Base-by-base conservation (phyloP, 768 basidiomycete species). In the Boletus rex-veris region DNA sequence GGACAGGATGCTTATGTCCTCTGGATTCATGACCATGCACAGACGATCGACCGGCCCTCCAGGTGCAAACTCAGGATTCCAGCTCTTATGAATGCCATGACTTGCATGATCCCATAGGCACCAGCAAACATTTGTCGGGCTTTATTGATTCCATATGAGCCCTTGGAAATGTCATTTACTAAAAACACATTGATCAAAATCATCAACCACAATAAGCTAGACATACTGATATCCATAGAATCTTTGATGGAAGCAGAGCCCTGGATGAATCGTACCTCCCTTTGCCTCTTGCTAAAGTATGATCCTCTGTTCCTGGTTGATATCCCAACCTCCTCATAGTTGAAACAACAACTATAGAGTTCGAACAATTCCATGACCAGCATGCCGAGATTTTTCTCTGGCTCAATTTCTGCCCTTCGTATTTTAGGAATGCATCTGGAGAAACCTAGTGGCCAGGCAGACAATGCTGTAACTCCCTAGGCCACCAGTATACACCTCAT, bases 361-460 rank as follows among this genome's bases (percentile, higher is more conserved):
- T n/a, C n/a, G n/a, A n/a, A n/a, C n/a, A n/a, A 98, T 90, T 33
- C 97, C 77, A 98, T 82, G 42, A 97, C 80, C 50, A 99, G 74
- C n/a, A 95, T 89, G 2, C 97, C 97, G 10, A 98, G 77, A 64
- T 98, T 98, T 98, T 81, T 77, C 59, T 85, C 83, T 0, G 93
- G 83, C 61, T 95, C 85, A 24, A 99, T 91, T 71, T 95, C 91
- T 0, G 85, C 19, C 90, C 83, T 72, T 38, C 95, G 84, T 55
- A 98, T 84, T 70, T 95, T 96, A 2, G 97, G 97, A 63, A 63
- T 99, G 97, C 80, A 97, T 91, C 79, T 98, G 97, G 45, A 99
- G 75, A 68, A 99, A 99, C 69, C 85, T 92, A 59, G 98, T 83
- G 11, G 88, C 93, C 52, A 99, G 71, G 69, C 92, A 97, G 51